A percentile compares a stretch with the other conserved stretches of the same genome.
Conservation (phyloP, 2,329 filamentous ascomycete genomes). For the Sporothrix pseudoabietina region DNA sequence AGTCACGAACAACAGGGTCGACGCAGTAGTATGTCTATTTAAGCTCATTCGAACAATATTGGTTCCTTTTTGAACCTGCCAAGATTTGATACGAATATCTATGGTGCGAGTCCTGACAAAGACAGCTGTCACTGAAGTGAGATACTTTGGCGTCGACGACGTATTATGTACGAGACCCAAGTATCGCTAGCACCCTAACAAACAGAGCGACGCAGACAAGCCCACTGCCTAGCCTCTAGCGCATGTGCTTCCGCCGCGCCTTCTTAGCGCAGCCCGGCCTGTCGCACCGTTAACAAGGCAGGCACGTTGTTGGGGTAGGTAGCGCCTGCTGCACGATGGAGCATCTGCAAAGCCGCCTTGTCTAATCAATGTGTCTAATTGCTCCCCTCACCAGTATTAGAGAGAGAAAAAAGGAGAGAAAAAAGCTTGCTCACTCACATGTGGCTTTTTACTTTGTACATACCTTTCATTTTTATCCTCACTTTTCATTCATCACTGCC, state of each 20-base stretch:
- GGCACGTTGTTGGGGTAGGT: conserved; percentile 13
- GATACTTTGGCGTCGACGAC: background rate
- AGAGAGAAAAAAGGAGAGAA: too few species aligned
- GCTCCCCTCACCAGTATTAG: background rate
- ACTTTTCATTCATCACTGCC: background rate
- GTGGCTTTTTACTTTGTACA: background rate
- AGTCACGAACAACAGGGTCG: background rate
- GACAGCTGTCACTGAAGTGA: background rate
- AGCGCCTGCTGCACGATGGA: conserved; percentile 5
- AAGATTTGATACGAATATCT: background rate
- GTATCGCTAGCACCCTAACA: background rate
- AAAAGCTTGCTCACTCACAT: background rate
- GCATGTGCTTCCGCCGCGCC: conserved; percentile 27
- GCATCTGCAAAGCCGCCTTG: background rate
- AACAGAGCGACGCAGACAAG: background rate
- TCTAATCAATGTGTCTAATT: background rate
- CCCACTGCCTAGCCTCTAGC: conserved; percentile 32
- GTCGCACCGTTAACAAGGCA: conserved; percentile 1
- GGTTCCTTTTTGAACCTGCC: background rate
- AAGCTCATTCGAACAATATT: background rate
- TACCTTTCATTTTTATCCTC: background rate
- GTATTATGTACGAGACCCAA: background rate
- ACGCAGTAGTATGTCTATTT: background rate
- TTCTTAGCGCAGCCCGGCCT: conserved; percentile 30
- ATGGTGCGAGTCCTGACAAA: background rate